Evolutionary conservation across 257 asterid genomes (phyloP).

Genomic region (Sherardia arvensis): DNA sequence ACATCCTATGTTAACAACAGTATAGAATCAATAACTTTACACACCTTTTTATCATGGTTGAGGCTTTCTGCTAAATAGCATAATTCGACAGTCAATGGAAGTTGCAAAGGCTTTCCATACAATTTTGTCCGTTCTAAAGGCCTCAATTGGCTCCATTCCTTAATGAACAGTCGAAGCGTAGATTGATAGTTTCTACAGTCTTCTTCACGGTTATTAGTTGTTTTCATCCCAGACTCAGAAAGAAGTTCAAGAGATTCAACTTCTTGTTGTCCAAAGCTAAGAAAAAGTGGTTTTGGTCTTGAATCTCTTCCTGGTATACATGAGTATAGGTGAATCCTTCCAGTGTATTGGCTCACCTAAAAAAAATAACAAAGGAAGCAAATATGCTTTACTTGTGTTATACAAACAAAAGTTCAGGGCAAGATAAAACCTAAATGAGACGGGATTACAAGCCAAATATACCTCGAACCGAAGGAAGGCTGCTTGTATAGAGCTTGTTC

Average conservation of each 20-base stretch:
- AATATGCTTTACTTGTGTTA: neutral
- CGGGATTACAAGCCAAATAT: neutral
- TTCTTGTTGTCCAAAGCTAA: constrained; percentile 75
- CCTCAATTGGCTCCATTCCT: constrained; percentile 77
- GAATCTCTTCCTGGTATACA: constrained; percentile 61
- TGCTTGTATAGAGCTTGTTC: constrained; percentile 25
- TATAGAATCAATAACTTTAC: constrained; percentile 5
- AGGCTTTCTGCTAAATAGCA: constrained; percentile 66
- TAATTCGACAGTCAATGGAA: constrained; percentile 72
- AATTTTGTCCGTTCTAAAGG: constrained; percentile 66
- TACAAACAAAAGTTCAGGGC: neutral
- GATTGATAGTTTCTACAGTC: constrained; percentile 39
- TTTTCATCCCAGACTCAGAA: constrained; percentile 28
- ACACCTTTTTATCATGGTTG: constrained; percentile 72
- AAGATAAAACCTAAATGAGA: neutral
- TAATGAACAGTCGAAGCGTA: constrained; percentile 43
- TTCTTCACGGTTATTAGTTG: constrained; percentile 22
- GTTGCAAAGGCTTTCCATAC: constrained; percentile 69
- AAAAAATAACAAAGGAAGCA: constrained; percentile 3
- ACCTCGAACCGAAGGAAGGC: constrained; percentile 86
- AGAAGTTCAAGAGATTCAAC: constrained; percentile 28
- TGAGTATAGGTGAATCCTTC: constrained; percentile 81
- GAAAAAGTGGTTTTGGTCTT: constrained; percentile 82
- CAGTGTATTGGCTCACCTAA: constrained; percentile 92
- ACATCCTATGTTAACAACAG: neutral